A percentile compares a stretch with the other conserved stretches of the same genome.
Conservation (phyloP, 371 early-diverging fungal genomes). For the Mortierella sp. region DNA sequence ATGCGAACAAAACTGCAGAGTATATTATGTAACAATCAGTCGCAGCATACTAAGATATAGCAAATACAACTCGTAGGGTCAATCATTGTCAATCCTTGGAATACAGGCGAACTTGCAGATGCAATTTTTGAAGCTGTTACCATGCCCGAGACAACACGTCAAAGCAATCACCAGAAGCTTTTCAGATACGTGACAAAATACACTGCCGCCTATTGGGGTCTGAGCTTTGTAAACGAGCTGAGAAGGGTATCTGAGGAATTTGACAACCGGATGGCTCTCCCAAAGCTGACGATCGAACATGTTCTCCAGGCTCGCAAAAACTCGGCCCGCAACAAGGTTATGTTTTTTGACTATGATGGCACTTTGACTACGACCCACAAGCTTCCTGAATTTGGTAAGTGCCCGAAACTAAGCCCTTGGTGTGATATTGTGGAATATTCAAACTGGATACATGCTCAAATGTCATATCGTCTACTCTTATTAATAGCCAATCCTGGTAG, state of each 20-base stretch:
- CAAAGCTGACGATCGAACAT: slow-evolving; percentile 63
- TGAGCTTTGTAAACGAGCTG: slow-evolving; percentile 92
- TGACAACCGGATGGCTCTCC: slow-evolving; percentile 80
- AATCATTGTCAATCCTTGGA: slow-evolving; percentile 99
- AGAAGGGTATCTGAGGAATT: slow-evolving; percentile 62
- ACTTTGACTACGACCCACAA: slow-evolving; percentile 88
- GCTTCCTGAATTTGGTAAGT: slow-evolving; percentile 88
- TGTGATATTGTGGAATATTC: neutral
- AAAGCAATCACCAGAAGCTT: slow-evolving; percentile 91
- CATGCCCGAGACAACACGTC: slow-evolving; percentile 87
- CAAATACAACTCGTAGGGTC: slow-evolving; percentile 63
- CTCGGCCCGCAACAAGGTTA: slow-evolving; percentile 70
- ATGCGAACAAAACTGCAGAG: neutral
- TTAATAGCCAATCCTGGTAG: slow-evolving; percentile 74
- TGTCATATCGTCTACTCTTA: neutral
- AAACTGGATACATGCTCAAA: neutral
- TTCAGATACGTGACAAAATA: slow-evolving; percentile 95
- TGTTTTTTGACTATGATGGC: slow-evolving; percentile 96
- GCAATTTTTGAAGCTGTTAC: slow-evolving; percentile 94
- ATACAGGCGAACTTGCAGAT: slow-evolving; percentile 94
- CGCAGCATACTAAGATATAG: neutral
- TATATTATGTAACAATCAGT: neutral
- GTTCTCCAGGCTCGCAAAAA: slow-evolving; percentile 59
- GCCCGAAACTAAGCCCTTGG: no score
- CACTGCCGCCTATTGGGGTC: slow-evolving; percentile 99